Percentiles rank a stretch among this genome's conserved stretches.
These are phyloP conservation scores for Meyerozyma sp. DNA, from an alignment of 1,139 yeast species.

Conservation along the genomic window DNA sequence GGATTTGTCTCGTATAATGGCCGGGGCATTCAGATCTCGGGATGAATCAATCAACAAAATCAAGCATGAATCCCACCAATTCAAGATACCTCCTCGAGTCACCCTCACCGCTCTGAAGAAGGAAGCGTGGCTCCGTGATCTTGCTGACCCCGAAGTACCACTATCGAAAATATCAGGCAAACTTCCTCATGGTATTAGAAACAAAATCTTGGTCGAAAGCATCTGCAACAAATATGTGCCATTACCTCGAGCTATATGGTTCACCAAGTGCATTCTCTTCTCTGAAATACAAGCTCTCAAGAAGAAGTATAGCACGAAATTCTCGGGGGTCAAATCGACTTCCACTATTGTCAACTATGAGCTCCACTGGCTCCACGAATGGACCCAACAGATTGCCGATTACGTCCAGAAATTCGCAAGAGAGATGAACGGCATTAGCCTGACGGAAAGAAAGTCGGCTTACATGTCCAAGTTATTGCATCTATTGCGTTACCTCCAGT, in stretches of 20 bases:
- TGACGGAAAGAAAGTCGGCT: constrained; percentile 27
- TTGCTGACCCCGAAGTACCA: constrained; percentile 65
- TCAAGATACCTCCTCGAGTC: constrained; percentile 79
- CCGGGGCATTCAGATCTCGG: constrained; percentile 56
- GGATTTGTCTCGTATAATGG: constrained; percentile 46
- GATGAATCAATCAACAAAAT: constrained; percentile 66
- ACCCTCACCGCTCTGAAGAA: constrained; percentile 82
- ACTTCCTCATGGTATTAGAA: constrained; percentile 88
- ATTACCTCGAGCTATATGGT: constrained; percentile 77
- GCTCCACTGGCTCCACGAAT: constrained; percentile 69
- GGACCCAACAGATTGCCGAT: constrained; percentile 77
- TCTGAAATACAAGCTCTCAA: constrained; percentile 71
- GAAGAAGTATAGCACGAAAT: constrained; percentile 32
- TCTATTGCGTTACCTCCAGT: constrained; percentile 52
- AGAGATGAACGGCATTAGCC: constrained; percentile 24
- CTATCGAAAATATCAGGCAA: constrained; percentile 64
- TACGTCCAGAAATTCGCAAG: constrained; percentile 50
- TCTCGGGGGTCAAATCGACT: background rate
- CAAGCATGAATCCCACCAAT: constrained; percentile 44
- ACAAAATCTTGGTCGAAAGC: constrained; percentile 66
- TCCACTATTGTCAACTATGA: constrained; percentile 33
- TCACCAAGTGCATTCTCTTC: constrained; percentile 78
- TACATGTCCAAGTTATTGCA: constrained; percentile 58
- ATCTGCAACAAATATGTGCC: constrained; percentile 67
- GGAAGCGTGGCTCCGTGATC: constrained; percentile 79